Percentiles rank a stretch among this genome's conserved stretches.
Conservation (phyloP, 441 rosid species). For the Raphanus hybrid region DNA sequence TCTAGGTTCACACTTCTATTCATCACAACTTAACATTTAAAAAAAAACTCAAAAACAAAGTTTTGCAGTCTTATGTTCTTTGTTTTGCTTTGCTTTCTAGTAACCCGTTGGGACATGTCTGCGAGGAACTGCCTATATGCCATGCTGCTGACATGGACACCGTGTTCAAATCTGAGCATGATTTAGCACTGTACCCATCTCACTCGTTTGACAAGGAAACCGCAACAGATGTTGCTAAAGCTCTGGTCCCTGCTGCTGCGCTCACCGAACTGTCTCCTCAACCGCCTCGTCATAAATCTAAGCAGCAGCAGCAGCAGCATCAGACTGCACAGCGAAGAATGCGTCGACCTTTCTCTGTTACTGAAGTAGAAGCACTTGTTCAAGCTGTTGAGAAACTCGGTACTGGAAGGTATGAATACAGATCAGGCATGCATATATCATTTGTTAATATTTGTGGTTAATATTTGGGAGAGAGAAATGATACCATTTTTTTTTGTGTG, state of each 20-base stretch:
- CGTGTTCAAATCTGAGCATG: constrained; percentile 66
- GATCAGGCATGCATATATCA: neutral
- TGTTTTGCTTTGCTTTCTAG: constrained; percentile 46
- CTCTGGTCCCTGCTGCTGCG: constrained; percentile 58
- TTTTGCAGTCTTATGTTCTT: constrained; percentile 3
- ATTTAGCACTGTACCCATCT: constrained; percentile 63
- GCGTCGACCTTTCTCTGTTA: constrained; percentile 98
- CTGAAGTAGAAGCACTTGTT: constrained; percentile 98
- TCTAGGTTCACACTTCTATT: constrained; percentile 58
- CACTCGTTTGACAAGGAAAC: constrained; percentile 50
- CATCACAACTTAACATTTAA: neutral
- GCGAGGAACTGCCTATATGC: constrained; percentile 46
- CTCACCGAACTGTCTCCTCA: constrained; percentile 30
- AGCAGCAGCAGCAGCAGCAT: constrained; percentile 58
- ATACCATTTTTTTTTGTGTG: neutral
- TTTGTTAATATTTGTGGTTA: neutral
- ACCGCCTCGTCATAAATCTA: constrained; percentile 52
- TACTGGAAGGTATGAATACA: constrained; percentile 82
- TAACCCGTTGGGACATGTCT: constrained; percentile 48
- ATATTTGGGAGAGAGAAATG: too few relatives aligned
- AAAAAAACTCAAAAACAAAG: neutral
- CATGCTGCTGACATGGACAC: constrained; percentile 48
- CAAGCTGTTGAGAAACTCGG: constrained; percentile 98
- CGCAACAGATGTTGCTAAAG: constrained; percentile 60
- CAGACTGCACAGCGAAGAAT: constrained; percentile 78